Evolutionary conservation across 2,329 filamentous ascomycete species (phyloP), one percentile per base, ranked within the genome.

Genomic region (Penicillium glabrum): DNA sequence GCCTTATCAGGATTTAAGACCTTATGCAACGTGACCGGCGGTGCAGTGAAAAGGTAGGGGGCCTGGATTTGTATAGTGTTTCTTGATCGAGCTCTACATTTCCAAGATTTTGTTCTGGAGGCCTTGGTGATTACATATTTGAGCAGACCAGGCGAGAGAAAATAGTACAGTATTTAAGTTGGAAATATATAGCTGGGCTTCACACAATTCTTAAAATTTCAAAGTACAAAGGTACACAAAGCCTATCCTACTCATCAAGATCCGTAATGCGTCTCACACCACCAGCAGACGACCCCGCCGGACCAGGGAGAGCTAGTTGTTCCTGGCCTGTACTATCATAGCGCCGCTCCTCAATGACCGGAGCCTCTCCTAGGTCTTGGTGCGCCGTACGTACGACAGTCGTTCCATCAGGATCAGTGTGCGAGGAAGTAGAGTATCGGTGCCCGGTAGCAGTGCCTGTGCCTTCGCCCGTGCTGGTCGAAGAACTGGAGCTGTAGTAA

Each of bases 281-380:
- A 2, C 65, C 68, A 8, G 57, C 66, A 7, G 53, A 63, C 16
- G 46, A 59, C 16, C 58, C 61, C 19, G 43, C 59, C 5, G 56
- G 58, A 1, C 45, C 62, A 11, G 53, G 61, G 5, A 59, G 52
- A 6, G 35, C 31, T 29, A 53, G 53, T 31, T 68, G 58, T 53
- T 72, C 68, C 19, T 41, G 39, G 10, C 72, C 72, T 4, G 66
- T 65, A 6, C 59, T 61, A 56, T 75, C 72, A 57, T 69, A 75
- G 8, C 64, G 68, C 1, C 67, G 64, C 51, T 75, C 72, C 53
- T 75, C 72, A 16, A 73, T 52, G 7, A 72, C 54, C 10, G 67
- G 61, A 6, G 71, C 70, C 33, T 71, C 61, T 24, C 72, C 72
- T 3, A 75, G 63, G 33, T 73, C 71, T 52, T 75, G 72, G 21